Evolutionary conservation across 2,329 filamentous ascomycete species (phyloP), one percentile per base, ranked within the genome.

Genomic region (Fusarium sp.): DNA sequence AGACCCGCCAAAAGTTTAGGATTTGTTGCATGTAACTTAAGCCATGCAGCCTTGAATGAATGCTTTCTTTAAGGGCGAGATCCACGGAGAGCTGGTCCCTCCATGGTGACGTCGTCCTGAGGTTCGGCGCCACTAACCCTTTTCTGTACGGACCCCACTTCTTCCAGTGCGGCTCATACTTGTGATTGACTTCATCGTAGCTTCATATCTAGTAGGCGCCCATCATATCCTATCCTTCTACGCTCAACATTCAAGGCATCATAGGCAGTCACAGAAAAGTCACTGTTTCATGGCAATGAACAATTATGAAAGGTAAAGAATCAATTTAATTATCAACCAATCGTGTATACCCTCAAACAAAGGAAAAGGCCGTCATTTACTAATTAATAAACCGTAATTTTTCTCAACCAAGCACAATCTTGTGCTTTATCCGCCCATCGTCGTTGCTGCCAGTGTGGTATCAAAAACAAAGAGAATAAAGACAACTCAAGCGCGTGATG

Each of bases 261-360:
- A 29, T 22, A 50, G 11, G 7, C 11, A n/a, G 12, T 20, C 16
- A 47, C 15, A 18, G 27, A 8, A 4, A 29, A 53, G 12, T 22
- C 27, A 18, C 11, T 14, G 18, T 18, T 14, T 7, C 11, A 54
- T 10, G 15, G 15, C 7, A 15, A 2, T 8, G 8, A 14, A 11
- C 14, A 12, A 18, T 6, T 18, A 30, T 53, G 3, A 45, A 38
- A 32, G 42, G 34, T 46, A 29, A 63, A 14, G 30, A 61, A 27
- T 72, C 68, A 75, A 73, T 75, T 74, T 73, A 49, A 50, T 52
- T 66, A 71, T 68, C 47, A 64, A 68, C 44, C 22, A 52, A 55
- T 46, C 52, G 59, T 71, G 63, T 69, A 43, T 71, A 49, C 42
- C 62, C 56, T 57, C 51, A 14, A 50, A 73, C 69, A 73, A 66